Evolutionary conservation across 2,329 filamentous ascomycete genomes (phyloP).

Genomic region (Cytospora chrysosperma): DNA sequence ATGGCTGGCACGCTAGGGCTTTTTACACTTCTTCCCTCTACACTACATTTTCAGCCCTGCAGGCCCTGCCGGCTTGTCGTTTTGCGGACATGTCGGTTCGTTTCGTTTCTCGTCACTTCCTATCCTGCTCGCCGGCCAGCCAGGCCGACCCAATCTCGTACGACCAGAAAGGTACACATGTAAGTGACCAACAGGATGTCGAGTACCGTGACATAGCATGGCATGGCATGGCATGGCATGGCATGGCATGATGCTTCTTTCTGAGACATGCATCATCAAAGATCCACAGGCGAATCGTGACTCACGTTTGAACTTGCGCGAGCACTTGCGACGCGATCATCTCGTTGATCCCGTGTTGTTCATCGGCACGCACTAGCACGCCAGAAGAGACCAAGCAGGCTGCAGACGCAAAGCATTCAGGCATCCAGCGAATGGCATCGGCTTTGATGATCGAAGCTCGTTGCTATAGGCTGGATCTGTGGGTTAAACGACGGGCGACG

Average conservation of each 20-base stretch:
- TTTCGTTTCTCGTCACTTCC: background rate
- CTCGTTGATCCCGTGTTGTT: background rate
- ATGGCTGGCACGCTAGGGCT: background rate
- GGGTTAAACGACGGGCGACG: background rate
- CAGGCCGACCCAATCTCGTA: background rate
- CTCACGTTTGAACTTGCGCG: constrained; percentile 11
- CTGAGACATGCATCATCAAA: background rate
- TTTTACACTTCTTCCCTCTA: background rate
- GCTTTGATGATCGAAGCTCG: too few relatives aligned
- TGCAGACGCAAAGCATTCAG: constrained; percentile 13
- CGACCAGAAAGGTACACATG: too few relatives aligned
- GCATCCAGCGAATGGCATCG: background rate
- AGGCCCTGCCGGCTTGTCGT: background rate
- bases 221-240: background rate
- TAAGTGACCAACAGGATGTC: background rate
- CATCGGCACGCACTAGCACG: background rate
- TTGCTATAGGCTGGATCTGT: background rate
- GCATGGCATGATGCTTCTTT: background rate
- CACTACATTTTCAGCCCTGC: background rate
- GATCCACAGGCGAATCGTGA: constrained; percentile 8
- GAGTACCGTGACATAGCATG: background rate
- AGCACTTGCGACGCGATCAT: background rate
- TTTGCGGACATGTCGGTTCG: background rate
- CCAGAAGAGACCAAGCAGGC: constrained; percentile 15
- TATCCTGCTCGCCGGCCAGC: background rate